phyloP scores from a whole-genome alignment of 2,329 filamentous ascomycete species.

The Chaetomium sp. region DNA sequence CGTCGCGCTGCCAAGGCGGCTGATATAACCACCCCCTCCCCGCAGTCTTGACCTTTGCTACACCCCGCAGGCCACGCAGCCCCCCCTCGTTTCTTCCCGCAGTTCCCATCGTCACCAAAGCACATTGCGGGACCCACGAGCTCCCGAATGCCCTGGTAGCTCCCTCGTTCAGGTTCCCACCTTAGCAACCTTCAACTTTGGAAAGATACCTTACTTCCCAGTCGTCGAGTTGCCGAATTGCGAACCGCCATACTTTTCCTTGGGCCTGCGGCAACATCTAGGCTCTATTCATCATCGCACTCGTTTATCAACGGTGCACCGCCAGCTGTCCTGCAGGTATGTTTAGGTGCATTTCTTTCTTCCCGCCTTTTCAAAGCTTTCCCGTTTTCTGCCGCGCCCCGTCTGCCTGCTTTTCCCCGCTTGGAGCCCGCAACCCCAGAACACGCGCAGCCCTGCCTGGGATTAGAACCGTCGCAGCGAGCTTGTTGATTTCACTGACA shows the following conservation, averaged over 20 bases:
- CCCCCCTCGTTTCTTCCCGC: slow-evolving; percentile 1
- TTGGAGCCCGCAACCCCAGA: background rate
- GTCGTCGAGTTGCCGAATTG: background rate
- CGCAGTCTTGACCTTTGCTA: background rate
- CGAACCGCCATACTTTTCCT: background rate
- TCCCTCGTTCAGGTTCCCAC: background rate
- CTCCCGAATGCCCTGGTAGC: background rate
- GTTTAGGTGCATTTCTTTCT: background rate
- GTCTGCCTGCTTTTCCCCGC: background rate
- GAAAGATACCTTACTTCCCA: background rate
- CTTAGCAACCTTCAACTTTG: background rate
- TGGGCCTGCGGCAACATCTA: background rate
- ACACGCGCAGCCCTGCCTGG: too few relatives aligned
- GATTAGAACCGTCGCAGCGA: too few relatives aligned
- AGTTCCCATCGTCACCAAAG: background rate
- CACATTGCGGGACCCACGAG: background rate
- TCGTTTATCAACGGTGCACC: background rate
- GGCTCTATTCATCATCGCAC: background rate
- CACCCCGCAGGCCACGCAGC: slow-evolving; percentile 1
- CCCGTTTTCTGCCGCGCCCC: background rate
- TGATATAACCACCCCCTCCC: background rate
- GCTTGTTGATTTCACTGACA: background rate
- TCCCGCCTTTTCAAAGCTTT: background rate
- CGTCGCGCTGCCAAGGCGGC: background rate
- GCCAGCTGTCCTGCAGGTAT: background rate